A percentile compares a stretch with the other conserved stretches of the same genome.
Evolutionary conservation across 2,329 filamentous ascomycete genomes (phyloP).

Genomic region (Alternaria infectoria): DNA sequence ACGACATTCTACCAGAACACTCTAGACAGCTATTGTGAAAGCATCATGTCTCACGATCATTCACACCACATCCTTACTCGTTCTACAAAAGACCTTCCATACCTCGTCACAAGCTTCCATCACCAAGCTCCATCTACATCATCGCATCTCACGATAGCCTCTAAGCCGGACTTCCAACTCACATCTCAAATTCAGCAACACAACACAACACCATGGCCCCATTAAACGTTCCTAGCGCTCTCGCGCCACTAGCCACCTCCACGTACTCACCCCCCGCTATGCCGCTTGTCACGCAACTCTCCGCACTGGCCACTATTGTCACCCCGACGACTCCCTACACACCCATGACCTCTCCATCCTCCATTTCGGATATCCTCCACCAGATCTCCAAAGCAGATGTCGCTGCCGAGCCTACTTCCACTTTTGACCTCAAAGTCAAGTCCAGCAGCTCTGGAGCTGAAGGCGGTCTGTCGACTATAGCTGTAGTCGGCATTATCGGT

Average conservation of each 20-base stretch:
- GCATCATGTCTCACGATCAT: neutral
- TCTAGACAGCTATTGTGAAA: neutral
- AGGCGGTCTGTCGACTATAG: neutral
- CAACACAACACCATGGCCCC: neutral
- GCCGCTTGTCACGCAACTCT: neutral
- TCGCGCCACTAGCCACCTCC: neutral
- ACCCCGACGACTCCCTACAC: neutral
- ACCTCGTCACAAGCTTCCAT: neutral
- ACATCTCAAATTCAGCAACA: neutral
- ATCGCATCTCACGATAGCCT: neutral
- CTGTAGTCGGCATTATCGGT: neutral
- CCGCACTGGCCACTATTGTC: neutral
- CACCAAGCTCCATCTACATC: neutral
- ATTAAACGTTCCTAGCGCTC: neutral
- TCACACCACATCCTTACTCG: neutral
- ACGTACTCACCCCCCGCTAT: neutral
- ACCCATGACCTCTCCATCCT: neutral
- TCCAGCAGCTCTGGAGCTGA: neutral
- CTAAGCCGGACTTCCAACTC: neutral
- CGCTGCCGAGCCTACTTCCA: neutral
- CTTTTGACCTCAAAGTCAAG: neutral
- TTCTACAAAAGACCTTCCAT: neutral
- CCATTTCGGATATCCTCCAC: neutral
- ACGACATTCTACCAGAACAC: neutral
- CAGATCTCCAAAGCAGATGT: neutral